phyloP scores from a whole-genome alignment of 2,329 filamentous ascomycete genomes.

The Pseudogymnoascus sp. region DNA sequence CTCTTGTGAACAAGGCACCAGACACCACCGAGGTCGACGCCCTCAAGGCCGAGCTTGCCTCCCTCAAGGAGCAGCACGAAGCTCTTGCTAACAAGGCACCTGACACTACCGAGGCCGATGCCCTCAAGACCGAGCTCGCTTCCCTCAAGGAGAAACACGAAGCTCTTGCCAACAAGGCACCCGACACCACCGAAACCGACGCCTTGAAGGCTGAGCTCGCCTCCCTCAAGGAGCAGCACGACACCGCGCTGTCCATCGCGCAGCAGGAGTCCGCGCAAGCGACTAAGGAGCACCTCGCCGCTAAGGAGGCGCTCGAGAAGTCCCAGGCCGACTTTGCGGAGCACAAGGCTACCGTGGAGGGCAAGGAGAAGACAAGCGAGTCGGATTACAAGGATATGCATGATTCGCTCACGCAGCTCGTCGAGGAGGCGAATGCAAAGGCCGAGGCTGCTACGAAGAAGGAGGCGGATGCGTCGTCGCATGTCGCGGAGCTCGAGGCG shows the following conservation, averaged over 20 bases:
- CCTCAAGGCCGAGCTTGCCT: constrained; percentile 14
- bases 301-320: constrained; percentile 33
- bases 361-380: constrained; percentile 47
- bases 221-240: constrained; percentile 41
- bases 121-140: constrained; percentile 52
- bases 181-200: constrained; percentile 49
- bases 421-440: constrained; percentile 45
- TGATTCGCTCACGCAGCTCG: constrained; percentile 52
- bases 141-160: constrained; percentile 35
- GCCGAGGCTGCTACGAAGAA: constrained; percentile 28
- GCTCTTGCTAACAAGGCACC: constrained; percentile 45
- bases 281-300: constrained; percentile 33
- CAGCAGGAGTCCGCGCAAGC: constrained; percentile 30
- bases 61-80: constrained; percentile 31
- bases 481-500: constrained; percentile 17
- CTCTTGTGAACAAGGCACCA: constrained; percentile 43
- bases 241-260: constrained; percentile 33
- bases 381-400: constrained; percentile 58
- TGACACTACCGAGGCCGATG: constrained; percentile 45
- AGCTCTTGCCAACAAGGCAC: constrained; percentile 46
- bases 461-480: background rate
- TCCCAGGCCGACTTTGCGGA: constrained; percentile 48
- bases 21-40: constrained; percentile 35
- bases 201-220: constrained; percentile 45
- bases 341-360: constrained; percentile 43